Percentiles rank a stretch among this genome's conserved stretches.
These are phyloP conservation scores for Botryotinia globosa DNA, from an alignment of 2,329 filamentous ascomycete species.

Conservation along the genomic window DNA sequence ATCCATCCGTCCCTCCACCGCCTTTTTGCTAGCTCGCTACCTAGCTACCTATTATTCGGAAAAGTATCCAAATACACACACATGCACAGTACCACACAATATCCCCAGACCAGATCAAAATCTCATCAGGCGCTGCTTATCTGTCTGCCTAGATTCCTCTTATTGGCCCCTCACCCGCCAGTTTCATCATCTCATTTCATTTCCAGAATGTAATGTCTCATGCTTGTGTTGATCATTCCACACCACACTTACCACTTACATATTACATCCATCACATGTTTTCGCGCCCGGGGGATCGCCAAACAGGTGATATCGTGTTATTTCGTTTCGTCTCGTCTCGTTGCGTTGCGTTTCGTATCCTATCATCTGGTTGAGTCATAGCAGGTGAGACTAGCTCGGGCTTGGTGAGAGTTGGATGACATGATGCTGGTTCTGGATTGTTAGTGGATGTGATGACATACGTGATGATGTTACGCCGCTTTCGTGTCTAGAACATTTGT, in stretches of 20 bases:
- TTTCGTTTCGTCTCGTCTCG: background rate
- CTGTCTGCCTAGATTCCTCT: background rate
- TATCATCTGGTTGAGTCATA: background rate
- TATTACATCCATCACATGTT: background rate
- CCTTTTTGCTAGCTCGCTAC: background rate
- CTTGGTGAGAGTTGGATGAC: background rate
- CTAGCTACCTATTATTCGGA: background rate
- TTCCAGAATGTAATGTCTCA: background rate
- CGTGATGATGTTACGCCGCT: background rate
- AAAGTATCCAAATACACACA: background rate
- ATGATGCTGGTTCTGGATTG: background rate
- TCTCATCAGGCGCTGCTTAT: background rate
- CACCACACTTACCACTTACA: background rate
- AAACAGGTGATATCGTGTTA: background rate
- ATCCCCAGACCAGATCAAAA: background rate
- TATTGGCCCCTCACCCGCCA: background rate
- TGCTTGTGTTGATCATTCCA: background rate
- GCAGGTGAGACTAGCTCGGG: background rate
- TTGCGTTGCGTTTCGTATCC: background rate
- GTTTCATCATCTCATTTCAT: background rate
- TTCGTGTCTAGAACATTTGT: background rate
- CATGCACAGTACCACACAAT: background rate
- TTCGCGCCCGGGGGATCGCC: background rate
- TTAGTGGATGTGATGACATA: background rate
- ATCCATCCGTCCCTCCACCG: background rate